phyloP scores from a whole-genome alignment of 1,284 basidiomycete species.

The Leccinum subrobustum region DNA sequence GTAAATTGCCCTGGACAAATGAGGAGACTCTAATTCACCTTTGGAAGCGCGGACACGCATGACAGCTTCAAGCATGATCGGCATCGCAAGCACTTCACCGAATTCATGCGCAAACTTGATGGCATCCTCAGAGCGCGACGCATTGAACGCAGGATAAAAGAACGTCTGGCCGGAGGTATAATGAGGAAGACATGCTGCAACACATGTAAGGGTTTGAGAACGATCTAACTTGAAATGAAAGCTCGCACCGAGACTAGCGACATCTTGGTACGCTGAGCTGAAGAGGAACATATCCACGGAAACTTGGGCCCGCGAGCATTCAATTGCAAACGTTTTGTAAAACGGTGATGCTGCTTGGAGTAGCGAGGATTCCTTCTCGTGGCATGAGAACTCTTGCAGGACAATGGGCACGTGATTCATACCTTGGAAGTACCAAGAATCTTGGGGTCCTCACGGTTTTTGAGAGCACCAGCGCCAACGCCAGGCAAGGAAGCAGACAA shows the following conservation, averaged over 20 bases:
- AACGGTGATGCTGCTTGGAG: conserved; percentile 90
- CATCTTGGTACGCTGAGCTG: conserved; percentile 91
- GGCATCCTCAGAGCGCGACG: conserved; percentile 90
- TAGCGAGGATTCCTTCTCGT: conserved; percentile 73
- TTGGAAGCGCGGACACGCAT: conserved; percentile 96
- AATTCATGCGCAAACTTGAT: conserved; percentile 99
- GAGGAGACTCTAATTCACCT: conserved; percentile 44
- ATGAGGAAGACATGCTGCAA: conserved; percentile 83
- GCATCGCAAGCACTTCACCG: conserved; percentile 88
- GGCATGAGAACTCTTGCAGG: conserved; percentile 10
- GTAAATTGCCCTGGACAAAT: conserved; percentile 5
- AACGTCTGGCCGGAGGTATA: conserved; percentile 99
- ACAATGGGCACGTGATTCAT: conserved; percentile 1
- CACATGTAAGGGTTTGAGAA: conserved; percentile 8
- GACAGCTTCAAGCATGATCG: conserved; percentile 96
- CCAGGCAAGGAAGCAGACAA: conserved; percentile 87
- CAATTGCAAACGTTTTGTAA: conserved; percentile 99
- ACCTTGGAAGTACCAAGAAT: conserved; percentile 93
- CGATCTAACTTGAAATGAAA: not conserved
- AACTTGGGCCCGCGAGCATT: conserved; percentile 95
- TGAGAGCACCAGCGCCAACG: conserved; percentile 88
- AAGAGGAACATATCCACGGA: conserved; percentile 99
- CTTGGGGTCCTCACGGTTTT: conserved; percentile 96
- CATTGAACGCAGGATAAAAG: conserved; percentile 98
- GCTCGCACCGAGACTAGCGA: conserved; percentile 79